A percentile compares a stretch with the other conserved stretches of the same genome.
phyloP scores from a whole-genome alignment of 2,329 filamentous ascomycete species.

The Fusarium robinianum region DNA sequence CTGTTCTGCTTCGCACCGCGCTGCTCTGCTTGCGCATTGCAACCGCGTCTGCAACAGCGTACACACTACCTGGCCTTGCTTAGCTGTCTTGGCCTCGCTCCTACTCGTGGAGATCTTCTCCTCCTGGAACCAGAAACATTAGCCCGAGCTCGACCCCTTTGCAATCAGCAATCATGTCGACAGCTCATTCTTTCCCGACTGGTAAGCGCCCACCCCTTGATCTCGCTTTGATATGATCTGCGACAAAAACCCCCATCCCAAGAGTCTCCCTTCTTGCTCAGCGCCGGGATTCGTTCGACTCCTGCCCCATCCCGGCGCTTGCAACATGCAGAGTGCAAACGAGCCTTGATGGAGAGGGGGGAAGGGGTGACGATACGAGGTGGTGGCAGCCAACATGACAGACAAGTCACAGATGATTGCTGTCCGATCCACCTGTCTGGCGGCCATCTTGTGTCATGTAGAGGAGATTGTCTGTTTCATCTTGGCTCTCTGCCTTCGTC shows the following conservation, averaged over 20 bases:
- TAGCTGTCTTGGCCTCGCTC: conserved; percentile 25
- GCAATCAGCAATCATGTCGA: conserved; percentile 40
- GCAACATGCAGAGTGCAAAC: conserved; percentile 27
- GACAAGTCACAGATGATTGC: conserved; percentile 29
- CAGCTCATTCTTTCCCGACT: conserved; percentile 33
- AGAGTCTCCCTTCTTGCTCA: conserved; percentile 25
- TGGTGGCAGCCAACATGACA: conserved; percentile 34
- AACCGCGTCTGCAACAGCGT: conserved; percentile 17
- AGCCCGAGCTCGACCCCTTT: conserved; percentile 32
- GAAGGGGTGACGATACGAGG: conserved; percentile 25
- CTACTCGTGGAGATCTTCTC: conserved; percentile 30
- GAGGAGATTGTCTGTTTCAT: conserved; percentile 41
- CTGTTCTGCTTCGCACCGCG: conserved; percentile 19
- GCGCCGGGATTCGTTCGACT: conserved; percentile 25
- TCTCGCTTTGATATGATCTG: conserved; percentile 38
- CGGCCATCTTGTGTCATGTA: conserved; percentile 39
- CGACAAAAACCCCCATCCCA: conserved; percentile 26
- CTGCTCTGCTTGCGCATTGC: conserved; percentile 21
- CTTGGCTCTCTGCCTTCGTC: conserved; percentile 37
- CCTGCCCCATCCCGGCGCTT: conserved; percentile 30
- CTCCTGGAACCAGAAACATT: conserved; percentile 34
- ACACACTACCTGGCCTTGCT: conserved; percentile 19
- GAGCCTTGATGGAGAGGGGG: conserved; percentile 25
- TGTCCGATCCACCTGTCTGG: conserved; percentile 36
- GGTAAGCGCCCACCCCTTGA: conserved; percentile 40